Base-by-base conservation (phyloP, 768 basidiomycete genomes). In the Amanita molliuscula region DNA sequence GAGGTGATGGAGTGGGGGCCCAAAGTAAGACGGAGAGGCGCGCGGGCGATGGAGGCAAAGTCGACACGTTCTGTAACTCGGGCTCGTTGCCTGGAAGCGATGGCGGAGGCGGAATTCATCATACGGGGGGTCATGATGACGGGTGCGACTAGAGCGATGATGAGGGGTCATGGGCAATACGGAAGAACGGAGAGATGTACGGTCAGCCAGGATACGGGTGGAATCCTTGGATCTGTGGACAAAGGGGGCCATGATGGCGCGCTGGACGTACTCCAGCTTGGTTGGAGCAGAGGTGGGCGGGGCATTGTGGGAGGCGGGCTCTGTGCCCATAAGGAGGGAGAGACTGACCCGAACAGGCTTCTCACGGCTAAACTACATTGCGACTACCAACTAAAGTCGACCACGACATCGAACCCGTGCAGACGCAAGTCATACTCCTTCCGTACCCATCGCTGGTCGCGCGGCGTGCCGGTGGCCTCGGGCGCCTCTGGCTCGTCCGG, bases 81-180 rank as follows among this genome's bases (percentile, higher is more conserved):
- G 15, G 60, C 58, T 38, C 63, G 67, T 38, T 70, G 64, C 36
- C 76, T 68, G 23, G 81, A 74, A n/a, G 81, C 77, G 3, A 78
- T 77, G n/a, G 81, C 81, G 2, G 84, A 74, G 6, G 84, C 76
- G 18, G 79, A 77, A 52, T 75, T 78, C 53, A 90, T 78, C 79
- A 91, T 83, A 50, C 81, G 74, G 20, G 90, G 89, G 2, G 88
- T 91, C 88, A 93, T 89, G 57, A 93, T 88, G 53, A 83, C 82
- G 10, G 89, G 89, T 11, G 89, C 89, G 62, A 93, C 90, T 82
- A 60, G 44, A 26, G 18, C 18, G 25, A 37, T 1, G 6, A 47
- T 20, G 36, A 16, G 28, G 50, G 23, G 34, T 26, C 9, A 35
- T 37, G 31, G 46, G 20, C 28, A 34, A 54, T 13, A 35, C 31